These are phyloP conservation scores for Dactylellina drechsleri DNA, from an alignment of 2,329 filamentous ascomycete species.

Conservation along the genomic window DNA sequence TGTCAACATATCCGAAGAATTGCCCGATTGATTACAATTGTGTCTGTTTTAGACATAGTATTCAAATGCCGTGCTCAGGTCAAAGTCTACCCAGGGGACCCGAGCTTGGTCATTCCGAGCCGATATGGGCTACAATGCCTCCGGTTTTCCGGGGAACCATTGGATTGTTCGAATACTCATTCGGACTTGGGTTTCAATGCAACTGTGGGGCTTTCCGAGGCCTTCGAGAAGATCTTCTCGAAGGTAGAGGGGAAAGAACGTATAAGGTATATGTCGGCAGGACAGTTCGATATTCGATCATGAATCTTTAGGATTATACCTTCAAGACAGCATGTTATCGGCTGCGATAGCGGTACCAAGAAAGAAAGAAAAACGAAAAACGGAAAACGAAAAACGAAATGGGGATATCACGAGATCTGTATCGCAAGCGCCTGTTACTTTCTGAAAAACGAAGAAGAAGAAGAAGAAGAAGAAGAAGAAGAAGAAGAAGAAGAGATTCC, in stretches of 20 bases:
- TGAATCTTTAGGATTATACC: conserved; percentile 44
- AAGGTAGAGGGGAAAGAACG: conserved; percentile 18
- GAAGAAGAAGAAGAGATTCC: background rate
- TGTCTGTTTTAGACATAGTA: conserved; percentile 30
- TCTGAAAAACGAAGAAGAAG: background rate
- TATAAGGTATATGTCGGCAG: conserved; percentile 35
- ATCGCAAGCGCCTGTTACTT: background rate
- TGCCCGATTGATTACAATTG: conserved; percentile 33
- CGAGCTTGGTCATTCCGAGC: conserved; percentile 52
- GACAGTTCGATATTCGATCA: conserved; percentile 33
- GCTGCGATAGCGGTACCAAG: conserved; percentile 5
- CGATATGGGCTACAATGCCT: conserved; percentile 35
- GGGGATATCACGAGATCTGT: background rate
- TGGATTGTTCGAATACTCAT: conserved; percentile 39
- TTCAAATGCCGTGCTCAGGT: conserved; percentile 3
- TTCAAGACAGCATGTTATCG: conserved; percentile 37
- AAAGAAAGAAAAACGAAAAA: background rate
- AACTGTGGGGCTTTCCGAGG: conserved; percentile 15
- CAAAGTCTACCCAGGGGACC: conserved; percentile 22
- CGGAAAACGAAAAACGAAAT: background rate
- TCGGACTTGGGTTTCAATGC: conserved; percentile 35
- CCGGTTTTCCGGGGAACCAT: conserved; percentile 48
- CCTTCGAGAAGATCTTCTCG: conserved; percentile 49
- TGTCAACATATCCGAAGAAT: conserved; percentile 38
- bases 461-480: background rate